A percentile compares a stretch with the other conserved stretches of the same genome.
phyloP scores from a whole-genome alignment of 2,329 filamentous ascomycete species.

The Esteya vermicola region DNA sequence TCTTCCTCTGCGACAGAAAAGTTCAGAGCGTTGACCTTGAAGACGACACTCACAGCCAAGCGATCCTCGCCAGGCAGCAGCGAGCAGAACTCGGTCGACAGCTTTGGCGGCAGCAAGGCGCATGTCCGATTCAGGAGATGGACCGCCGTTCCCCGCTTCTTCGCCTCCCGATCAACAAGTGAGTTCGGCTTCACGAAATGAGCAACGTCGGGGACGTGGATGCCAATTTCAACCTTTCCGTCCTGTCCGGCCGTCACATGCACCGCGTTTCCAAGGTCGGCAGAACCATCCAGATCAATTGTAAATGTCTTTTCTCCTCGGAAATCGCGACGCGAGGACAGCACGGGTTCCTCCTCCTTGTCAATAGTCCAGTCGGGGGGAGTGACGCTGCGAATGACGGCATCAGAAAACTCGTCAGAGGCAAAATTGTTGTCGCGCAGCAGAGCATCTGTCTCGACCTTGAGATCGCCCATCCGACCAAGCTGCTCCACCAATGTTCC shows the following conservation, averaged over 20 bases:
- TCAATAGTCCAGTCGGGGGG: slow-evolving; percentile 82
- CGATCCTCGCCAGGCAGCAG: slow-evolving; percentile 77
- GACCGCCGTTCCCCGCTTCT: slow-evolving; percentile 93
- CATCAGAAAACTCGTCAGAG: slow-evolving; percentile 93
- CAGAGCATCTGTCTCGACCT: slow-evolving; percentile 93
- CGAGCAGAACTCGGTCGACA: slow-evolving; percentile 79
- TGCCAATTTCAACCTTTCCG: slow-evolving; percentile 82
- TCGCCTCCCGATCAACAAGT: slow-evolving; percentile 88
- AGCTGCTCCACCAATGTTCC: slow-evolving; percentile 95
- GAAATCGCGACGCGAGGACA: slow-evolving; percentile 76
- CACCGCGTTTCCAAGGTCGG: slow-evolving; percentile 82
- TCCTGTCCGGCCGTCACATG: slow-evolving; percentile 76
- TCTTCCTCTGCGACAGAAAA: slow-evolving; percentile 72
- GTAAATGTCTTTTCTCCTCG: slow-evolving; percentile 80
- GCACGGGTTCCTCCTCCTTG: slow-evolving; percentile 62
- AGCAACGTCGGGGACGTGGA: slow-evolving; percentile 88
- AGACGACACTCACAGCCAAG: slow-evolving; percentile 82
- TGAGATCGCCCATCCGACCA: slow-evolving; percentile 91
- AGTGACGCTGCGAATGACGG: slow-evolving; percentile 82
- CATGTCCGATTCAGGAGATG: slow-evolving; percentile 82
- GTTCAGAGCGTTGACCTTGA: slow-evolving; percentile 72
- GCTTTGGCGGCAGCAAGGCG: slow-evolving; percentile 75
- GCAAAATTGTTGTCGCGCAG: slow-evolving; percentile 98
- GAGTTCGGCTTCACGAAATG: slow-evolving; percentile 97
- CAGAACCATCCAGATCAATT: slow-evolving; percentile 75